Evolutionary conservation across 495 filamentous ascomycete genomes (phyloP), one percentile per base, ranked within the genome.

Genomic region (Trichoderma asperelloides): DNA sequence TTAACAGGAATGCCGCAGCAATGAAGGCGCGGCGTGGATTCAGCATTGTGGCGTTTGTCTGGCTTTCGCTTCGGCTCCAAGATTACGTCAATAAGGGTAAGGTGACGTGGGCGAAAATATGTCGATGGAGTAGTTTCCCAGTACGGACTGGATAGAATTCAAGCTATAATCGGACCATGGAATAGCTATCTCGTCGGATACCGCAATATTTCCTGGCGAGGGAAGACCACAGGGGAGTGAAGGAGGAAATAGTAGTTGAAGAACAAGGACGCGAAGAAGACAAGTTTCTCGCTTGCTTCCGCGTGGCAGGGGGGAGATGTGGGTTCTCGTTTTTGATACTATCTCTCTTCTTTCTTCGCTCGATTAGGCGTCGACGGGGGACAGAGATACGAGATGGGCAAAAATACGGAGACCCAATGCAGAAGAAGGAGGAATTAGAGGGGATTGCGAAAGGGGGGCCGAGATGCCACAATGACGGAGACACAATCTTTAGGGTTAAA

Each of bases 21-120:
- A 94, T 74, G 43, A 94, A 78, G 70, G 88, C 87, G 77, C 88
- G 87, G 70, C 87, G 84, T 72, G 92, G 91, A 65, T 89, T 89
- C 70, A 92, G 72, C 80, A 83, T 81, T 43, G 69, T 73, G 71
- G 43, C 62, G 12, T 21, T 60, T 60, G 2, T 57, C 21, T 25
- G 12, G 9, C 47, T 28, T 18, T 30, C 23, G 23, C 55, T 25
- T 60, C 28, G 49, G 1, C 12, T 60, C 25, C 25, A 13, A 60
- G 25, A 8, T 47, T 47, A 12, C 43, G 43, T 25, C 25, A 13
- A 30, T 13, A 27, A 25, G n/a, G 55, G 23, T 30, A 13, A 27
- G 11, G 16, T 15, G 47, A 21, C n/a, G 51, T 60, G 8, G 23
- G 3, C 3, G 2, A 3, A 28, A 12, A 28, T 4, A n/a, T 2